A percentile compares a stretch with the other conserved stretches of the same genome.
These are phyloP conservation scores for Puya raimondii DNA, from an alignment of 176 grass and related monocot genomes.

Conservation along the genomic window DNA sequence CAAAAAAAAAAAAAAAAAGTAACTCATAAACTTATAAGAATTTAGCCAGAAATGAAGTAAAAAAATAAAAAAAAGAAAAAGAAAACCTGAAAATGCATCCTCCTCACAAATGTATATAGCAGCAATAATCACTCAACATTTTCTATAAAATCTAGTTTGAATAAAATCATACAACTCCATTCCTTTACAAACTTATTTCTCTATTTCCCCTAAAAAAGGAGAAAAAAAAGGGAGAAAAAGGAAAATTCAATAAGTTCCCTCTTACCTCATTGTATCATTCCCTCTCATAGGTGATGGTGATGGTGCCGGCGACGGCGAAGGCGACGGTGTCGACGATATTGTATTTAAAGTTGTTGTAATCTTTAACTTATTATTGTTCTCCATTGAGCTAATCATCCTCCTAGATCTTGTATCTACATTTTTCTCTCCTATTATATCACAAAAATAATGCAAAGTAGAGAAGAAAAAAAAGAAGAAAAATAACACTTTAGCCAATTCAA, in stretches of 20 bases:
- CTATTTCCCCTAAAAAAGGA: too few species aligned
- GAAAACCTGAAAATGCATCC: not conserved
- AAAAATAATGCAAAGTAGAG: not conserved
- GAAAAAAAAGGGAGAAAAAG: not conserved
- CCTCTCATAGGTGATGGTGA: not conserved
- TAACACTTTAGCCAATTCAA: not conserved
- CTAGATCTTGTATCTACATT: not conserved
- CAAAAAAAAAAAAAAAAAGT: too few species aligned
- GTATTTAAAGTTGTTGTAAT: not conserved
- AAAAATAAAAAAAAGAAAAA: too few species aligned
- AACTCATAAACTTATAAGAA: too few species aligned
- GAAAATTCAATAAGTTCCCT: not conserved
- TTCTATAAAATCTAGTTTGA: too few species aligned
- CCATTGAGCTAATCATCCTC: not conserved
- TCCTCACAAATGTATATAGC: too few species aligned
- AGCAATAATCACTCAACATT: too few species aligned
- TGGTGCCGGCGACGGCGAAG: not conserved
- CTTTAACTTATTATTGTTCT: not conserved
- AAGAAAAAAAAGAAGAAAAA: not conserved
- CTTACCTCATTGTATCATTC: not conserved
- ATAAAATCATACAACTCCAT: too few species aligned
- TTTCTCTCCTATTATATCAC: not conserved
- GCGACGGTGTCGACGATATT: not conserved
- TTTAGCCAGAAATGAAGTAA: too few species aligned
- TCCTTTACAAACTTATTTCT: too few species aligned